phyloP scores from a whole-genome alignment of 768 basidiomycete genomes.

The Naganishia randhawae region DNA sequence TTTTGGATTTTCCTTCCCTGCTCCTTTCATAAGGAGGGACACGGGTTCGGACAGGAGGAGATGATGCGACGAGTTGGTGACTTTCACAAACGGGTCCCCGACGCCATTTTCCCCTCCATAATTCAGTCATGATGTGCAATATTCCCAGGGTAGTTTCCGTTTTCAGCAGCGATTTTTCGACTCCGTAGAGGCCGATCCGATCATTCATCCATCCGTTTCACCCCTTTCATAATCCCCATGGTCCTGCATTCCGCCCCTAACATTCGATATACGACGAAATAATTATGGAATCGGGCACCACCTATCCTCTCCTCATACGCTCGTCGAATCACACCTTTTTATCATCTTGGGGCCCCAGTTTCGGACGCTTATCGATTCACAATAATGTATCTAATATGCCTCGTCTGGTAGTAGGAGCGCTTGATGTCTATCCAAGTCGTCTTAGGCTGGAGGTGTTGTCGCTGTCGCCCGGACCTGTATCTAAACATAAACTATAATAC shows the following conservation, averaged over 20 bases:
- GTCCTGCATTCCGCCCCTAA: no score
- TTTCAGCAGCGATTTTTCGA: no score
- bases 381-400: conserved; percentile 4
- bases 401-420: background rate
- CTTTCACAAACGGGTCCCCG: no score
- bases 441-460: background rate
- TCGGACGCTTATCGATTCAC: background rate
- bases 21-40: background rate
- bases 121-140: no score
- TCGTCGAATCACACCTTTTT: background rate
- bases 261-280: no score
- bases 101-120: no score
- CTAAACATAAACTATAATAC: background rate
- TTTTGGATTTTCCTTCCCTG: background rate
- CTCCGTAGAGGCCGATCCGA: no score
- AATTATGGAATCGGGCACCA: no score
- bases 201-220: no score
- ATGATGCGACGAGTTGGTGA: background rate
- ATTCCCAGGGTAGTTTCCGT: no score
- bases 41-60: background rate
- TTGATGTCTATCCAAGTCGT: no score
- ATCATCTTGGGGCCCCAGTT: background rate
- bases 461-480: background rate
- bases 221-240: no score
- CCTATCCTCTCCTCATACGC: background rate